Percentiles rank a stretch among this genome's conserved stretches.
Evolutionary conservation across 2,329 filamentous ascomycete species (phyloP).

Genomic region (Botrytis porri): DNA sequence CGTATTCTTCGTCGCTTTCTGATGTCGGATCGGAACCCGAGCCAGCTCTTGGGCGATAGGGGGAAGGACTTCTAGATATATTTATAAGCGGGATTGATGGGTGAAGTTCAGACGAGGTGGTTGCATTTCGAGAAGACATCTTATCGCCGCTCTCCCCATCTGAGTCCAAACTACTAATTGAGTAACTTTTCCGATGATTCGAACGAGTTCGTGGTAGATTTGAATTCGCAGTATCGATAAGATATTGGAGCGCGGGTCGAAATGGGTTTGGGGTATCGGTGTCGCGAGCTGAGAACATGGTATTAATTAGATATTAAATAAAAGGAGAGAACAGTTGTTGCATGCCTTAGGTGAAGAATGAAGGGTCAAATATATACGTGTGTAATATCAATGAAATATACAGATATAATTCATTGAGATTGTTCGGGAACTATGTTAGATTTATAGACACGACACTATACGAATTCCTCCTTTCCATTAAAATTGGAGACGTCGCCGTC

Average conservation of each 20-base stretch:
- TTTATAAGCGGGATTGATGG: slow-evolving; percentile 44
- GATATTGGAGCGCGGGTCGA: slow-evolving; percentile 41
- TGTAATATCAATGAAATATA: neutral
- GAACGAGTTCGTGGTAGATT: slow-evolving; percentile 22
- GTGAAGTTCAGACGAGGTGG: slow-evolving; percentile 28
- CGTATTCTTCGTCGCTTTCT: slow-evolving; percentile 46
- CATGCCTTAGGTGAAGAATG: slow-evolving; percentile 14
- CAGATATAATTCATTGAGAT: neutral
- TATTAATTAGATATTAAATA: slow-evolving; percentile 9
- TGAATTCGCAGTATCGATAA: slow-evolving; percentile 30
- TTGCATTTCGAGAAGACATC: slow-evolving; percentile 31
- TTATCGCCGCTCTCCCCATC: slow-evolving; percentile 27
- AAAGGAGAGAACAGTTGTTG: slow-evolving; percentile 5
- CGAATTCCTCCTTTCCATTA: neutral
- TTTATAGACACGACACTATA: neutral
- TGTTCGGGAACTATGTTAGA: neutral
- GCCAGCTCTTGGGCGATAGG: slow-evolving; percentile 44
- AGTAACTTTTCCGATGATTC: slow-evolving; percentile 30
- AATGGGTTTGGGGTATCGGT: slow-evolving; percentile 38
- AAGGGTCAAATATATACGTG: neutral
- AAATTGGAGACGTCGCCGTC: neutral
- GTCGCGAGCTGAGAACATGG: slow-evolving; percentile 35
- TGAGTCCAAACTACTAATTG: slow-evolving; percentile 32
- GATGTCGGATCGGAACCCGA: slow-evolving; percentile 37
- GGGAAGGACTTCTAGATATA: slow-evolving; percentile 45